Percentiles rank a stretch among this genome's conserved stretches.
These are phyloP conservation scores for Pichia kluyveri DNA, from an alignment of 805 yeast species.

Conservation along the genomic window DNA sequence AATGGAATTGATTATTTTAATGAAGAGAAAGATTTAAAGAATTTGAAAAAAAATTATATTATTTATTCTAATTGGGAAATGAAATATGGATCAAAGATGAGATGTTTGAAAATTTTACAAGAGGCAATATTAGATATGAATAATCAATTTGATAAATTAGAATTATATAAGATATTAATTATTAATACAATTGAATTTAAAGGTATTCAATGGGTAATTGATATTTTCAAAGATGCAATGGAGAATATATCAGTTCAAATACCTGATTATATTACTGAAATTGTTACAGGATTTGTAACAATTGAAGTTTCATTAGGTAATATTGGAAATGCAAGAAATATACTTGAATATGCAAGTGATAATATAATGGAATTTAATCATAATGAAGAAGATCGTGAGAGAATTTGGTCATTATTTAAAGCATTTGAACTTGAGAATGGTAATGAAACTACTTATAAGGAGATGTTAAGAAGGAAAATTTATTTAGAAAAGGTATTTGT, in stretches of 20 bases:
- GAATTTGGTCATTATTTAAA: slow-evolving; percentile 65
- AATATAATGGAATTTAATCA: slow-evolving; percentile 26
- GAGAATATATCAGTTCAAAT: slow-evolving; percentile 20
- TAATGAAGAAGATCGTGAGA: slow-evolving; percentile 18
- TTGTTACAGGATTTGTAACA: slow-evolving; percentile 46
- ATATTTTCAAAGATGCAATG: slow-evolving; percentile 45
- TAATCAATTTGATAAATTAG: slow-evolving; percentile 24
- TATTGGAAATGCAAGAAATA: slow-evolving; percentile 49
- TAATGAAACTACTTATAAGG: slow-evolving; percentile 59
- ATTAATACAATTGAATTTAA: slow-evolving; percentile 30
- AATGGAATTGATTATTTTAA: slow-evolving; percentile 36
- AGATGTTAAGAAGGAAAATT: slow-evolving; percentile 59
- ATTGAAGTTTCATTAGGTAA: slow-evolving; percentile 50
- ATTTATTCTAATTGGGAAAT: slow-evolving; percentile 59
- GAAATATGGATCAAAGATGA: slow-evolving; percentile 39
- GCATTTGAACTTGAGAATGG: slow-evolving; percentile 68
- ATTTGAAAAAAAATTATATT: slow-evolving; percentile 42
- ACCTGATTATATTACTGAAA: slow-evolving; percentile 24
- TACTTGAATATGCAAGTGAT: slow-evolving; percentile 48
- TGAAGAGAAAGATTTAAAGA: slow-evolving; percentile 14
- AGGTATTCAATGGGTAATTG: slow-evolving; percentile 36
- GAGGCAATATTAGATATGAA: slow-evolving; percentile 29
- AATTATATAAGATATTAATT: slow-evolving; percentile 36
- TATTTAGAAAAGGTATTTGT: slow-evolving; percentile 14
- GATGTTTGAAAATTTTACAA: slow-evolving; percentile 40